Percentiles rank a stretch among this genome's conserved stretches.
phyloP scores from a whole-genome alignment of 305 asterid genomes.

The Solanum aculeatissimum region DNA sequence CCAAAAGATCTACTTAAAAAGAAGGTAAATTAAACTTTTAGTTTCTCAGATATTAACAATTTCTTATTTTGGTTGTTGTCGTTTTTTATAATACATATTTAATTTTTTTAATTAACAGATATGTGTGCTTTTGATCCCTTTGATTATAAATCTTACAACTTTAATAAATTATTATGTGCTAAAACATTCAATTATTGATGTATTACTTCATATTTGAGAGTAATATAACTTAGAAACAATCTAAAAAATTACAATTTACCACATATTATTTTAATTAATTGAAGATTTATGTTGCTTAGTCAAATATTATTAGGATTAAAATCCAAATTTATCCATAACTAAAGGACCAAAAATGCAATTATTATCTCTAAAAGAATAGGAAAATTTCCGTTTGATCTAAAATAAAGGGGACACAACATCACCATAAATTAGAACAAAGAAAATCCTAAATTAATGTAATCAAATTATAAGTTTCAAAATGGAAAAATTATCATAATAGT shows the following conservation, averaged over 20 bases:
- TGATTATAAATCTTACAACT: too few relatives aligned
- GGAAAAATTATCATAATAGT: neutral
- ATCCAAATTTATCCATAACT: neutral
- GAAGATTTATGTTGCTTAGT: neutral
- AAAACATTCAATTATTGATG: too few relatives aligned
- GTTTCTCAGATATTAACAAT: too few relatives aligned
- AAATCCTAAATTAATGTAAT: neutral
- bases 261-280: neutral
- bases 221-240: too few relatives aligned
- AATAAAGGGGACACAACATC: neutral
- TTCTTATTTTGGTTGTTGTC: too few relatives aligned
- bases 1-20: neutral
- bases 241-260: too few relatives aligned
- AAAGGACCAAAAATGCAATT: neutral
- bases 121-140: neutral
- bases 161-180: neutral
- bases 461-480: neutral
- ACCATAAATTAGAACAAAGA: neutral
- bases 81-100: too few relatives aligned
- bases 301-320: neutral
- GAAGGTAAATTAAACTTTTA: neutral
- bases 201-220: neutral
- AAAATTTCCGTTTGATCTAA: neutral
- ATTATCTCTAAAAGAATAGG: neutral
- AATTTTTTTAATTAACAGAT: too few relatives aligned